phyloP scores from a whole-genome alignment of 208 protist genomes.

The Wallacemonas sp. region DNA sequence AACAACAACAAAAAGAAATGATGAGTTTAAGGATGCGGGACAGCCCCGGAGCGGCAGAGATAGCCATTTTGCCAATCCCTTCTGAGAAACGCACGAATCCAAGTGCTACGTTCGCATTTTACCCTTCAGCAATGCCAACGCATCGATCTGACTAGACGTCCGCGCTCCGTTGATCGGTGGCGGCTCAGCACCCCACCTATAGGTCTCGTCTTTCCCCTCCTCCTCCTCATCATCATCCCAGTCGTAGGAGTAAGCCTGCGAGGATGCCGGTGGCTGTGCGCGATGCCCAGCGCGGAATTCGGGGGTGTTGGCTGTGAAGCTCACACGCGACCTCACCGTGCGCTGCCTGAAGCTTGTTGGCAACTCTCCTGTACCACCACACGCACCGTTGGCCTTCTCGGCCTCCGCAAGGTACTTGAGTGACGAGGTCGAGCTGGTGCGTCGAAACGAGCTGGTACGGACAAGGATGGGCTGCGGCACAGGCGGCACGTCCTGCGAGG shows the following conservation, averaged over 20 bases:
- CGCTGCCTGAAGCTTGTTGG: background rate
- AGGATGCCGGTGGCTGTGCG: background rate
- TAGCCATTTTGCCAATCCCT: no score
- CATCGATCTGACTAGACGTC: background rate
- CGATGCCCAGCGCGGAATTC: background rate
- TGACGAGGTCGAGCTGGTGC: slow-evolving; percentile 3
- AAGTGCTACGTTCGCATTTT: slow-evolving; percentile 6
- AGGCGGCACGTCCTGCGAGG: slow-evolving; percentile 1
- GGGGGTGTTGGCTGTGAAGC: slow-evolving; percentile 10
- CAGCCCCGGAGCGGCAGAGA: background rate
- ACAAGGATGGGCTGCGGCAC: slow-evolving; percentile 6
- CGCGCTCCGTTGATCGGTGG: background rate
- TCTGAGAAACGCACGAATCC: background rate
- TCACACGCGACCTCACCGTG: slow-evolving; percentile 1
- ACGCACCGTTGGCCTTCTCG: background rate
- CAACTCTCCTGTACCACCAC: background rate
- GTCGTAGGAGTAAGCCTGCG: background rate
- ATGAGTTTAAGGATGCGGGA: slow-evolving; percentile 1
- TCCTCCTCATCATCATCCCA: slow-evolving; percentile 11
- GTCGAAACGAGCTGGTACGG: slow-evolving; percentile 5
- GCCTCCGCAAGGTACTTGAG: slow-evolving; percentile 4
- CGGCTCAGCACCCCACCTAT: background rate
- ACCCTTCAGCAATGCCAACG: slow-evolving; percentile 12
- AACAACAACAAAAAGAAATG: slow-evolving; percentile 1
- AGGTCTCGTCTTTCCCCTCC: background rate